Percentiles rank a stretch among this genome's conserved stretches.
Evolutionary conservation across 2,329 filamentous ascomycete species (phyloP).

Genomic region (Ascomycota sp.): DNA sequence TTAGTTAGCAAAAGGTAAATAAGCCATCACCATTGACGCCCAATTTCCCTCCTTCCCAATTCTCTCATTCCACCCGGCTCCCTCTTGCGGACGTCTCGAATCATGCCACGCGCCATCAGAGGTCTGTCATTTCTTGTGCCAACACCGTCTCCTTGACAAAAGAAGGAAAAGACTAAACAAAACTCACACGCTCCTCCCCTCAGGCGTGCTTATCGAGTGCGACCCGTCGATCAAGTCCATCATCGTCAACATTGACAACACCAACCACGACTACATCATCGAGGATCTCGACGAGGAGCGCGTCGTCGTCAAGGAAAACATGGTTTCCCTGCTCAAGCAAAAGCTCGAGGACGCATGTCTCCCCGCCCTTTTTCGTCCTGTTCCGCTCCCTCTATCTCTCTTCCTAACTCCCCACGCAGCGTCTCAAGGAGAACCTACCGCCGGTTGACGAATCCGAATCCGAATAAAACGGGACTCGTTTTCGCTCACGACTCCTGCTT

Average conservation of each 20-base stretch:
- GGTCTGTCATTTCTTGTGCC: conserved; percentile 18
- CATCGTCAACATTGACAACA: conserved; percentile 55
- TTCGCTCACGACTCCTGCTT: no score
- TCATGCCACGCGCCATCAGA: conserved; percentile 36
- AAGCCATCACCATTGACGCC: no score
- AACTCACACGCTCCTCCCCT: neutral
- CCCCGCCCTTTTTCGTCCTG: no score
- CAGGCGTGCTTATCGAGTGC: conserved; percentile 58
- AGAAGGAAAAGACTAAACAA: no score
- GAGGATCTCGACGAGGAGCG: conserved; percentile 64
- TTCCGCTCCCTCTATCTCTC: neutral
- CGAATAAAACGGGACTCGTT: conserved; percentile 15
- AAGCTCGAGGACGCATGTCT: conserved; percentile 43
- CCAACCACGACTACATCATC: conserved; percentile 54
- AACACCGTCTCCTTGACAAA: no score
- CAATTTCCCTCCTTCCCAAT: no score
- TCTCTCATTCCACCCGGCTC: no score
- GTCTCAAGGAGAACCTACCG: conserved; percentile 30
- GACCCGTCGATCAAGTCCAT: conserved; percentile 79
- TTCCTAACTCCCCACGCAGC: conserved; percentile 10
- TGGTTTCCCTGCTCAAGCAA: conserved; percentile 45
- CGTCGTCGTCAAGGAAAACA: conserved; percentile 54
- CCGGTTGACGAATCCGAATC: conserved; percentile 31
- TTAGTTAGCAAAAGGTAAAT: no score
- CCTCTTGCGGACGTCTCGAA: no score